Conservation (phyloP, 148 eudicot species). For the Persicaria tinctoria region DNA sequence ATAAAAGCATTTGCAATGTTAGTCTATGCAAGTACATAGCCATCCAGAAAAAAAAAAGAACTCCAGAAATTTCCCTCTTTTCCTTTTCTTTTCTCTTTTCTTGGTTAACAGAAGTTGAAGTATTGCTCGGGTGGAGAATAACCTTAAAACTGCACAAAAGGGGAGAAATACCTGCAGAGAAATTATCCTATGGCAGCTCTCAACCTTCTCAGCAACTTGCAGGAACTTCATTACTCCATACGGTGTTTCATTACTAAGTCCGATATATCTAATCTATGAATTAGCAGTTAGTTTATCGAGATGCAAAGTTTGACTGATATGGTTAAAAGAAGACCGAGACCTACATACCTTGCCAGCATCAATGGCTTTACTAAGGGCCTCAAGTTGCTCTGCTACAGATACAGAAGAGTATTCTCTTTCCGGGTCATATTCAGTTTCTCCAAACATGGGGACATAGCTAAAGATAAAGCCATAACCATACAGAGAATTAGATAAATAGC, state of each 20-base stretch:
- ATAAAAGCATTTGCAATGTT: not conserved
- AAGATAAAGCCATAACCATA: constrained; percentile 18
- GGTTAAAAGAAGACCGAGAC: not conserved
- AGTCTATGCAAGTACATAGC: not conserved
- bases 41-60: not conserved
- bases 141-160: not conserved
- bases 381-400: constrained; percentile 69
- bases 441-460: constrained; percentile 96
- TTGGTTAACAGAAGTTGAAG: not conserved
- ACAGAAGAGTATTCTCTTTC: constrained; percentile 39
- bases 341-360: constrained; percentile 74
- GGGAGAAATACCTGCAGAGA: constrained; percentile 61
- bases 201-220: constrained; percentile 33
- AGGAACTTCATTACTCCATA: constrained; percentile 89
- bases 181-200: constrained; percentile 41
- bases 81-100: not conserved
- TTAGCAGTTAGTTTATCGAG: constrained; percentile 9
- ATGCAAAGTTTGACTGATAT: not conserved
- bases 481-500: not conserved
- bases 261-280: constrained; percentile 73
- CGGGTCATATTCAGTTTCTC: constrained; percentile 78
- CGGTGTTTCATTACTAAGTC: constrained; percentile 89
- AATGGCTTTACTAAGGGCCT: constrained; percentile 59
- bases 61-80: not conserved
- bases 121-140: not conserved